These are phyloP conservation scores for Magnusiomyces sp. DNA, from an alignment of 1,139 yeast genomes.

Conservation along the genomic window DNA sequence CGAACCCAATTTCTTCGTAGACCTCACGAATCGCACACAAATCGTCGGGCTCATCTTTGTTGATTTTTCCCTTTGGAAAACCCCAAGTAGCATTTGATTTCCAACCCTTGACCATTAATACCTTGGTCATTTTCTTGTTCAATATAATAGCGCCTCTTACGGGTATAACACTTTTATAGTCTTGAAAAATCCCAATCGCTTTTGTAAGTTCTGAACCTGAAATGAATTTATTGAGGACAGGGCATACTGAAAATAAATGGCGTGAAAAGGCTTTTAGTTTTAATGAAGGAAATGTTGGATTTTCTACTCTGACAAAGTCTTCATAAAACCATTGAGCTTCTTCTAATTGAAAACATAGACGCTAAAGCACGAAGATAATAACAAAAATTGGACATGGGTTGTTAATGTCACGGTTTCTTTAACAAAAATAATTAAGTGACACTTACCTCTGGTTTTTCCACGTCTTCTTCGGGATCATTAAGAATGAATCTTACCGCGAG, in stretches of 20 bases:
- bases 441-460: constrained; percentile 59
- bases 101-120: constrained; percentile 76
- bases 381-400: neutral
- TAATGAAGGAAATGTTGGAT: constrained; percentile 70
- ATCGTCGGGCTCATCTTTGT: constrained; percentile 85
- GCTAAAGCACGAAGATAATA: too few relatives aligned
- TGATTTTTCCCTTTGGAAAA: constrained; percentile 94
- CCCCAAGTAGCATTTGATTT: constrained; percentile 82
- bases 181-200: constrained; percentile 46
- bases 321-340: constrained; percentile 98
- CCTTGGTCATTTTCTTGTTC: constrained; percentile 59
- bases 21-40: constrained; percentile 93
- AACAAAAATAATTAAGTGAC: neutral
- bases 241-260: constrained; percentile 66
- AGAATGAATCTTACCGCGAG: constrained; percentile 80
- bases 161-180: constrained; percentile 84
- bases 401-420: neutral
- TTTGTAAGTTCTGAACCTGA: constrained; percentile 17
- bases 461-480: constrained; percentile 86
- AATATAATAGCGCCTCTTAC: constrained; percentile 93
- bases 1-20: constrained; percentile 92
- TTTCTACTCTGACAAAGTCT: constrained; percentile 68
- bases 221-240: constrained; percentile 41
- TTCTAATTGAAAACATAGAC: constrained; percentile 90
- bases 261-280: constrained; percentile 76